Evolutionary conservation across 306 rosid species (phyloP).

Genomic region (Mucuna pruriens): DNA sequence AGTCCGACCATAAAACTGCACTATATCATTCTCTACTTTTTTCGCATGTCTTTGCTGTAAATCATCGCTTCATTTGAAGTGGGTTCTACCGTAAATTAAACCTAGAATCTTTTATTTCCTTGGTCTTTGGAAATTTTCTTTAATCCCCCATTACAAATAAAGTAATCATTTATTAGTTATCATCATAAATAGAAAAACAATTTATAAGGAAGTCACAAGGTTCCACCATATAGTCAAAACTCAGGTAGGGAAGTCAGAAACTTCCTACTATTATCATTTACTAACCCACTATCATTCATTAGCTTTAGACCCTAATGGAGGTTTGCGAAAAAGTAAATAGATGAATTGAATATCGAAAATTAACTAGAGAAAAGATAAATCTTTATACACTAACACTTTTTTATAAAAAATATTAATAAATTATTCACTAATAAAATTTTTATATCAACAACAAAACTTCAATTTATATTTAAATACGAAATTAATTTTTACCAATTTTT

Average conservation of each 20-base stretch:
- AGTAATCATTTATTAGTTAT: neutral
- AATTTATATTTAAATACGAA: too few species aligned
- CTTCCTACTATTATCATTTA: constrained; percentile 15
- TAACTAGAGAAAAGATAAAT: too few species aligned
- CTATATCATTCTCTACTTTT: neutral
- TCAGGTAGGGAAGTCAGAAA: neutral
- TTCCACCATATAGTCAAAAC: constrained; percentile 22
- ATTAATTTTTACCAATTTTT: too few species aligned
- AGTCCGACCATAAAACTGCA: neutral
- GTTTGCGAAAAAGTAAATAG: neutral
- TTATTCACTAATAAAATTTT: too few species aligned
- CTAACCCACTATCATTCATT: neutral
- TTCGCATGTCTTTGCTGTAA: neutral
- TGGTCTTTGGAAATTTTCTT: constrained; percentile 40
- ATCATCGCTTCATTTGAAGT: neutral
- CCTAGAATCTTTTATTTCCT: constrained; percentile 31
- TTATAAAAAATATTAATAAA: too few species aligned
- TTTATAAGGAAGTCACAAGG: neutral
- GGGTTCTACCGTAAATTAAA: neutral
- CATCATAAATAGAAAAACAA: neutral
- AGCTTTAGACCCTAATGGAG: neutral
- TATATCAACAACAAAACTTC: too few species aligned
- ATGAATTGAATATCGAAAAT: too few species aligned
- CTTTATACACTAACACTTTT: too few species aligned
- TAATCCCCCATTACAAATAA: constrained; percentile 13